Evolutionary conservation across 164 flowering plant species (phyloP), one percentile per base, ranked within the genome.

Genomic region (Liquidambar formosana): DNA sequence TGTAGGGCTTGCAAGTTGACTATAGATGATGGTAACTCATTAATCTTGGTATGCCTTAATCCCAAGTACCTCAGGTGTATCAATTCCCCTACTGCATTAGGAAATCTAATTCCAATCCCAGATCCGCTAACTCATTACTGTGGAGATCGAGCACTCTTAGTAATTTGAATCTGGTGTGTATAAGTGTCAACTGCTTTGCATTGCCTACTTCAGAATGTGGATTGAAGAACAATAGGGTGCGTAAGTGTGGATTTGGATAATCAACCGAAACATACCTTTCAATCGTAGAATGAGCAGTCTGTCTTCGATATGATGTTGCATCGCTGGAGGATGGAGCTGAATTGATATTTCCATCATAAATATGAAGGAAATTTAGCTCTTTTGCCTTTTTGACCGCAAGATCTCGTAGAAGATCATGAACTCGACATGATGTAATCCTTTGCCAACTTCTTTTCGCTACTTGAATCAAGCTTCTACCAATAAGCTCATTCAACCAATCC

Each of bases 11-110:
- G 57, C 23, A 81, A 51, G 3, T 73, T 54, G 8, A 77, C 58
- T 6, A 83, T 10, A 25, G 68, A 71, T 0, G 67, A 10, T 38
- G 81, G 83, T 4, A 81, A 16, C 22, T 25, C 1, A 0, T 26
- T 8, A 1, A 47, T 1, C 0, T 8, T 1, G 16, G 45, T 25
- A 18, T 38, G 13, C 13, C 26, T 25, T 2, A 78, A n/a, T 8
- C 75, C 52, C 38, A 79, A 44, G 67, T 73, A 79, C 70, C 72
- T 71, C 62, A 83, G 67, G 22, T 73, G 76, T 25, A 71, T 15
- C 1, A 81, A 69, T 0, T 57, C 51, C 10, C 77, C 79, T 2
- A 81, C 33, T 60, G 65, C 48, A 6, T 18, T 41, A 10, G 16
- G 13, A 15, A 57, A 57, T 16, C 21, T n/a, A n/a, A n/a, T n/a